Evolutionary conservation across 1,284 basidiomycete genomes (phyloP), one percentile per base, ranked within the genome.

Genomic region (Pseudozyma sp.): DNA sequence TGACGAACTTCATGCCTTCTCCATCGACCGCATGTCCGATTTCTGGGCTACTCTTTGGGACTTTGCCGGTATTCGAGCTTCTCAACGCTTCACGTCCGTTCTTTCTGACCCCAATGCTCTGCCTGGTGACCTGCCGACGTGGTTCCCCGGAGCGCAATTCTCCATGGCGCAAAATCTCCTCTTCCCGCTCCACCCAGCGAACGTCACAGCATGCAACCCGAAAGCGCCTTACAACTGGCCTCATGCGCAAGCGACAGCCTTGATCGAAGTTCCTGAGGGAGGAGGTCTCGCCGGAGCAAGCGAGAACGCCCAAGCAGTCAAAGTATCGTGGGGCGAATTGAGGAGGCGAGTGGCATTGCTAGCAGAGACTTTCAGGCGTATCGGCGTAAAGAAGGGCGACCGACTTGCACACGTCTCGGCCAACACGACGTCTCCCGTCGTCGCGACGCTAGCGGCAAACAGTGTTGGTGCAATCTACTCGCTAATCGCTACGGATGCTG

Each of bases 1-100:
- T 50, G 55, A 75, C 38, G 64, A 79, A 38, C 45, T 79, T 31
- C 76, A 79, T 53, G 53, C 40, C 12, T 79, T 79, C 43, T 77
- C 74, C 42, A 59, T 79, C 52, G 43, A 66, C 36, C 58, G 63
- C 9, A 31, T 79, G 18, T 45, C 61, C 18, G 59, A 78, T 21
- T 79, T 79, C 31, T 79, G 72, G 70, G n/a, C 48, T 1, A 50
- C 54, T 5, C 60, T 79, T 5, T 79, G 76, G 76, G 63, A 78
- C 42, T 79, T 65, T 45, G 51, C 59, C 3, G 74, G 71, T 5
- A 59, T 79, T 38, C 65, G 77, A n/a, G 60, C 56, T 10, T 55
- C 66, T 9, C 16, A 35, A 39, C 62, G 69, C 5, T 78, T 70
- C 59, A 61, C 62, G 7, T 18, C 45, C 5, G 62, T 78, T 4